phyloP scores from a whole-genome alignment of 441 rosid species.

The Euphorbia celastroides region DNA sequence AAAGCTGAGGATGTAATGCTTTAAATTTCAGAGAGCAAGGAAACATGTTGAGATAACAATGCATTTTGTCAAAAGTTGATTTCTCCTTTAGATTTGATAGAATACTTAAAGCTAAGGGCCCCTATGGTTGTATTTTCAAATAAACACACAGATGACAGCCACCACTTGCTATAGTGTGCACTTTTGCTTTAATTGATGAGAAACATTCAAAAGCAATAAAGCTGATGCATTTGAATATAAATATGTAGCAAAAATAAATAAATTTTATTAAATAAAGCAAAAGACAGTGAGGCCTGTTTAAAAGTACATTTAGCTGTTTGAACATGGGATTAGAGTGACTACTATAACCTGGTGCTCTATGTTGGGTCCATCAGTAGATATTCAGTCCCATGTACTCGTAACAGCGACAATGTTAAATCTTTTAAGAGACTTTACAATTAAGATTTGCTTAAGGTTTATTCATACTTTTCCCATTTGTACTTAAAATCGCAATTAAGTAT shows the following conservation, averaged over 20 bases:
- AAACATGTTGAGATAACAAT: too few relatives aligned
- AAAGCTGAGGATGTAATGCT: not conserved
- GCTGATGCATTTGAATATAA: constrained; percentile 7
- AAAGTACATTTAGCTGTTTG: too few relatives aligned
- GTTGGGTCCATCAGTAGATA: too few relatives aligned
- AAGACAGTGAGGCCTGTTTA: not conserved
- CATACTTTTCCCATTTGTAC: too few relatives aligned
- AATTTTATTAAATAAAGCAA: not conserved
- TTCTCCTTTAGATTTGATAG: not conserved
- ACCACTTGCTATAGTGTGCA: constrained; percentile 3
- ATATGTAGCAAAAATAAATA: too few relatives aligned
- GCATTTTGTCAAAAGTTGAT: constrained; percentile 6
- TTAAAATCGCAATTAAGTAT: too few relatives aligned
- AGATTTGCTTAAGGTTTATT: too few relatives aligned
- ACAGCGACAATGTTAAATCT: too few relatives aligned
- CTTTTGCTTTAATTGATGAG: not conserved
- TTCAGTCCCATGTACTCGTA: too few relatives aligned
- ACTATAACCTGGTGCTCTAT: too few relatives aligned
- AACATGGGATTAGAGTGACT: too few relatives aligned
- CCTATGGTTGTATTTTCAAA: not conserved
- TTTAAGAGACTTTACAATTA: too few relatives aligned
- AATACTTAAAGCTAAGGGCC: not conserved
- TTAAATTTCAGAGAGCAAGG: not conserved
- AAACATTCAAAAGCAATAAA: constrained; percentile 2
- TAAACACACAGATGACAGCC: constrained; percentile 4